phyloP scores from a whole-genome alignment of 495 filamentous ascomycete species.

The Aspergillus kassunensis region DNA sequence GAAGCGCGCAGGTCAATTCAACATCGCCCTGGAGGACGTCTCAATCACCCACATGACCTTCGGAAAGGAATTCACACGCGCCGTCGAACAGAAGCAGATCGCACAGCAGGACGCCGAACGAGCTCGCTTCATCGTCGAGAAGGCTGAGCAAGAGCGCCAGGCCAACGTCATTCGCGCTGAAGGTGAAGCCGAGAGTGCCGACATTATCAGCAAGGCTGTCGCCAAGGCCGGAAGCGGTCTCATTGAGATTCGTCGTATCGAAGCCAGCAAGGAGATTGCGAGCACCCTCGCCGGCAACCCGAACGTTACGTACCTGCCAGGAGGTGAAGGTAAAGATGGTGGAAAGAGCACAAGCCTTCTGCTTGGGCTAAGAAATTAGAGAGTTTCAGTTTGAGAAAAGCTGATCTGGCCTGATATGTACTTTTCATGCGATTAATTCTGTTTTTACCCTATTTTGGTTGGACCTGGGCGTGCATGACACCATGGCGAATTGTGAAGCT shows the following conservation, averaged over 20 bases:
- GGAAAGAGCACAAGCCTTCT: constrained; percentile 61
- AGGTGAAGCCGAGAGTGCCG: constrained; percentile 94
- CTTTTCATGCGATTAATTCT: constrained; percentile 15
- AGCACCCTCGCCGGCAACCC: constrained; percentile 84
- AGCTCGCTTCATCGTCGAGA: constrained; percentile 96
- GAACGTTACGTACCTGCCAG: constrained; percentile 92
- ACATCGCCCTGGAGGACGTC: constrained; percentile 98
- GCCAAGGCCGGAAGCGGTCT: constrained; percentile 89
- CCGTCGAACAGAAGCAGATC: constrained; percentile 99
- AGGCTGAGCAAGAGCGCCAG: constrained; percentile 97
- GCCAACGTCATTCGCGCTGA: constrained; percentile 97
- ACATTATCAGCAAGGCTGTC: constrained; percentile 87
- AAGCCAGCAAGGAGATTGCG: constrained; percentile 95
- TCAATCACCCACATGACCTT: constrained; percentile 99
- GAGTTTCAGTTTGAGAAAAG: constrained; percentile 1
- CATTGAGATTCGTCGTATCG: constrained; percentile 92
- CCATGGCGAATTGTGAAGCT: constrained; percentile 28
- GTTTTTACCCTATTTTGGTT: constrained; percentile 14
- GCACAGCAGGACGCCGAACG: constrained; percentile 98
- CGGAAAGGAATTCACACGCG: constrained; percentile 96
- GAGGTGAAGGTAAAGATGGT: constrained; percentile 60
- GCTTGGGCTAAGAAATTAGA: constrained; percentile 53
- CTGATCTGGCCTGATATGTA: constrained; percentile 20
- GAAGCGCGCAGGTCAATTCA: constrained; percentile 96
- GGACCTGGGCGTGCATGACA: constrained; percentile 31